phyloP scores from a whole-genome alignment of 139 green algal genomes.

The Chlorella sp. region DNA sequence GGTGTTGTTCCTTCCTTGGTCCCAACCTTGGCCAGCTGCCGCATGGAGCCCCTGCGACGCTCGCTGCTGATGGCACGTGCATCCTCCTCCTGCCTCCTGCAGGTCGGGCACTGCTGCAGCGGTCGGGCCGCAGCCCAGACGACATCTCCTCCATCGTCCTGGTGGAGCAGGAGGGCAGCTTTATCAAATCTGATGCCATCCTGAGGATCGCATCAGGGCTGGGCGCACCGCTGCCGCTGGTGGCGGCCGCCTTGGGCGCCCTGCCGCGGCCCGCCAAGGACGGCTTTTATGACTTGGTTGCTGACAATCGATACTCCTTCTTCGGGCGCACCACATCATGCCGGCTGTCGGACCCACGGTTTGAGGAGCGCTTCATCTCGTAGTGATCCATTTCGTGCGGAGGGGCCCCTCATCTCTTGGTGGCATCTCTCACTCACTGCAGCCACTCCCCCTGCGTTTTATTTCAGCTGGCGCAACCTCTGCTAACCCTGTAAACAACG shows the following conservation, averaged over 20 bases:
- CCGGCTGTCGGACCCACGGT: slow-evolving; percentile 53
- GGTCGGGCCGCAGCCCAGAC: slow-evolving; percentile 67
- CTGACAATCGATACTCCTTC: slow-evolving; percentile 70
- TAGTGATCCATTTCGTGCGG: background rate
- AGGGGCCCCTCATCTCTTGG: too few species aligned
- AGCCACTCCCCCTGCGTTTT: too few species aligned
- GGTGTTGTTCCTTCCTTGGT: too few species aligned
- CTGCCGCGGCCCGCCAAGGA: slow-evolving; percentile 63
- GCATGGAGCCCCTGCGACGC: too few species aligned
- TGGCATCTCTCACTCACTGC: too few species aligned
- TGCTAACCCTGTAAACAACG: too few species aligned
- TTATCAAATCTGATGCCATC: slow-evolving; percentile 73
- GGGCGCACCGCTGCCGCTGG: slow-evolving; percentile 59
- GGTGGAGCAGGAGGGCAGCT: slow-evolving; percentile 55
- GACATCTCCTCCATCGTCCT: slow-evolving; percentile 92
- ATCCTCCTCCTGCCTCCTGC: background rate
- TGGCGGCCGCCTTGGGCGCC: slow-evolving; percentile 55
- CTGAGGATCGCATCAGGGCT: slow-evolving; percentile 69
- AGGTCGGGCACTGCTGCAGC: slow-evolving; percentile 69
- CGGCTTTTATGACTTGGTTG: slow-evolving; percentile 64
- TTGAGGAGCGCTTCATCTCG: slow-evolving; percentile 25
- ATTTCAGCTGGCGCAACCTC: too few species aligned
- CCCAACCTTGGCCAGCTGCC: too few species aligned
- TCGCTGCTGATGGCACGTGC: too few species aligned
- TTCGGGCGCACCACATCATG: slow-evolving; percentile 69